Evolutionary conservation across 345 rosid species (phyloP).

Genomic region (Eucalyptus pauciflora): DNA sequence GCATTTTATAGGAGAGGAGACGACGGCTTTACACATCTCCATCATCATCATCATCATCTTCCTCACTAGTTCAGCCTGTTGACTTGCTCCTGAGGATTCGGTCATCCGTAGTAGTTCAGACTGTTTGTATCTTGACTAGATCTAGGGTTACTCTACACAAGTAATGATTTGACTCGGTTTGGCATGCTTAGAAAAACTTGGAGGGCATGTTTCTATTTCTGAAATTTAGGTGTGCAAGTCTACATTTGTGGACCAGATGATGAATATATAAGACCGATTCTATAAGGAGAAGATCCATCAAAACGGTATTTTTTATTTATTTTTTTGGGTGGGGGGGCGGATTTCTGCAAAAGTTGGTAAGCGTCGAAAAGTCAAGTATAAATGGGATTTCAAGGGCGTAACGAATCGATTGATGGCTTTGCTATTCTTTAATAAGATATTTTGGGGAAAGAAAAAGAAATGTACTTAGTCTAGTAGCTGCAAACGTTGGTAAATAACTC

Average conservation of each 20-base stretch:
- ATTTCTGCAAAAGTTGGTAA: not conserved
- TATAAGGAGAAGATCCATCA: not conserved
- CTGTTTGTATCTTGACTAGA: not conserved
- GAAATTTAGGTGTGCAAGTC: not conserved
- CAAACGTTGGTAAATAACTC: not conserved
- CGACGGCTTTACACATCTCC: not conserved
- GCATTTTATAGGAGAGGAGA: not conserved
- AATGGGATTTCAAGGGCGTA: not conserved
- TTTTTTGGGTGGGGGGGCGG: rapidly evolving
- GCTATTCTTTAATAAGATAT: not conserved
- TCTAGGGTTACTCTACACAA: not conserved
- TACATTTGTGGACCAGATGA: not conserved
- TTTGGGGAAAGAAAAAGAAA: not conserved
- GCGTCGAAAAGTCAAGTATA: not conserved
- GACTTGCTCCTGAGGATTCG: not conserved
- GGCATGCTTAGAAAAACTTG: not conserved
- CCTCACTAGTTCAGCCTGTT: not conserved
- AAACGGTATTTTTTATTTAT: not conserved
- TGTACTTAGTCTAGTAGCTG: not conserved
- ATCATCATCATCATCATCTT: not conserved
- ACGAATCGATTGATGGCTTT: not conserved
- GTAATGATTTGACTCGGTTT: not conserved
- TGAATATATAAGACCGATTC: not conserved
- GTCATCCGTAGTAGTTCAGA: not conserved
- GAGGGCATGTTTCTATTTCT: not conserved